phyloP scores from a whole-genome alignment of 495 filamentous ascomycete genomes.

The Neurospora africana region DNA sequence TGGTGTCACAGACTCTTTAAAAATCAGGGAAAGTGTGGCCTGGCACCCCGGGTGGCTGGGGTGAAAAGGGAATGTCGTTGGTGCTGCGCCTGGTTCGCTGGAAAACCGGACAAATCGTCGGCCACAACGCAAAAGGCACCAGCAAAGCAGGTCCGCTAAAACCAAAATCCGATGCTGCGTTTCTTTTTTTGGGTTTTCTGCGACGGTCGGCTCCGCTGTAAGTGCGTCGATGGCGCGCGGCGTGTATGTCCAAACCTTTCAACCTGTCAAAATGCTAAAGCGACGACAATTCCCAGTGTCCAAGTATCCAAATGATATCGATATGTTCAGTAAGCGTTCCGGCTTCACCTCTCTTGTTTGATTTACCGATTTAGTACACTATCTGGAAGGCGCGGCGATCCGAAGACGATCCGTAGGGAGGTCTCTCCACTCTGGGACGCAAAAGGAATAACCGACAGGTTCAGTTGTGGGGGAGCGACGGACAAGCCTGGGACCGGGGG shows the following conservation, averaged over 20 bases:
- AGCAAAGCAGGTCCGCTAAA: not conserved
- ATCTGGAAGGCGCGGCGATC: not conserved
- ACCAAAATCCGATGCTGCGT: not conserved
- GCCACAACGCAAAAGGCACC: not conserved
- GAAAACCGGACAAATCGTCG: not conserved
- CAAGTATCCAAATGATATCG: not conserved
- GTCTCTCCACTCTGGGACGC: not conserved
- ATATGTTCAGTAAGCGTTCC: not conserved
- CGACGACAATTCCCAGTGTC: not conserved
- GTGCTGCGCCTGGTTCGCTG: not conserved
- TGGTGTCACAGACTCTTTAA: conserved; percentile 9
- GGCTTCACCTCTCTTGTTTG: not conserved
- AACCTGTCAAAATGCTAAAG: not conserved
- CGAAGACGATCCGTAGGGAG: not conserved
- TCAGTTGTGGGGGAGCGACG: not conserved
- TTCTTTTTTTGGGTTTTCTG: not conserved
- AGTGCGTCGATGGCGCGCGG: not conserved
- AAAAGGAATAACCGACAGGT: not conserved
- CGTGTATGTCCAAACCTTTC: not conserved
- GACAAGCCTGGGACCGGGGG: not conserved
- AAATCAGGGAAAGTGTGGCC: conserved; percentile 13
- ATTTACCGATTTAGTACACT: not conserved
- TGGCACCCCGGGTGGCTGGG: conserved; percentile 1
- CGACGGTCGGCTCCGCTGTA: not conserved
- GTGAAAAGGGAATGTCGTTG: not conserved